Evolutionary conservation across 2,329 filamentous ascomycete species (phyloP), one percentile per base, ranked within the genome.

Genomic region (Pseudogymnoascus pannorum): DNA sequence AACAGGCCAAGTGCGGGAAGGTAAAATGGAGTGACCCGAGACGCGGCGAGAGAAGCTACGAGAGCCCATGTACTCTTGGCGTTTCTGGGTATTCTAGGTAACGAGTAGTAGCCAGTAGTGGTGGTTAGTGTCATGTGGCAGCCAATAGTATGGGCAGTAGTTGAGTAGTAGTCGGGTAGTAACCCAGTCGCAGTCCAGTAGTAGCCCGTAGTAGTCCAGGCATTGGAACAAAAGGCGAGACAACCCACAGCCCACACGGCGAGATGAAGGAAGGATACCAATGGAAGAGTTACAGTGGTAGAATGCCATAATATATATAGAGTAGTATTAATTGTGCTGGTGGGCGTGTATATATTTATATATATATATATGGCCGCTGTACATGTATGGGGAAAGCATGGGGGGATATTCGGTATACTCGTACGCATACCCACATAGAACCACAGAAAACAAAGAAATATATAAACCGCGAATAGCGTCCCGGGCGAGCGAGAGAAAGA

Each of bases 221-320:
- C 42, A 48, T 26, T 48, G 42, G 42, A 48, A 48, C 42, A 26
- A n/a, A 48, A 48, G 42, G 42, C 42, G 42, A 48, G 42, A 48
- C 22, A 44, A 11, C 14, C 42, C n/a, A n/a, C n/a, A n/a, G n/a
- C n/a, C n/a, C n/a, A n/a, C n/a, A 48, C 42, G 5, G 20, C 40
- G 20, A 44, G 40, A 44, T 44, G 40, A 24, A 44, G 40, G 40
- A 20, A 44, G 40, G 40, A 20, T n/a, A n/a, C n/a, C n/a, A n/a
- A 24, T 44, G 18, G 40, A 16, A 40, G 36, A 38, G 16, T 9
- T n/a, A 11, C 8, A 18, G 36, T 40, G 36, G 36, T 18, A 40
- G 36, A 40, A 40, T 44, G 20, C 20, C 12, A 22, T 24, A 44
- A n/a, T 36, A 16, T 36, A 16, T 44, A 42, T 20, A 22, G 11